These are phyloP conservation scores for Coemansia sp. DNA, from an alignment of 192 early-diverging fungal species.

Conservation along the genomic window DNA sequence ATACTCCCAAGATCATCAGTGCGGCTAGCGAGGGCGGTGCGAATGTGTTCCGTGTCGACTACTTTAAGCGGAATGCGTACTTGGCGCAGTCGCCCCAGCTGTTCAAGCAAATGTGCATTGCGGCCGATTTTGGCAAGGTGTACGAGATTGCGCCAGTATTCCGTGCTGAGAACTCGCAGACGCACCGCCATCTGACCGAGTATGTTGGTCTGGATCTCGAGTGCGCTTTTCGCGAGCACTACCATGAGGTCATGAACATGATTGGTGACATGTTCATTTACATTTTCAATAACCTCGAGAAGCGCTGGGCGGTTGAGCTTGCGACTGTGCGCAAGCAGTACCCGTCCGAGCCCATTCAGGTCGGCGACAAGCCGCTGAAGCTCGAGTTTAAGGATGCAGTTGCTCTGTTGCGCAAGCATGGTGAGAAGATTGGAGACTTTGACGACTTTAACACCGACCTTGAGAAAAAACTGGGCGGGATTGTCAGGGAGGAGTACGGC, in stretches of 20 bases:
- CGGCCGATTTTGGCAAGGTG: constrained; percentile 96
- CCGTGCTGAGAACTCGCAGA: constrained; percentile 97
- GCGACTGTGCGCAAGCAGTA: constrained; percentile 86
- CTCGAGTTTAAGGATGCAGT: constrained; percentile 91
- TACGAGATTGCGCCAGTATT: constrained; percentile 98
- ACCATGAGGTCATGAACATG: constrained; percentile 96
- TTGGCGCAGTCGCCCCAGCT: constrained; percentile 98
- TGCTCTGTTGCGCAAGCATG: constrained; percentile 81
- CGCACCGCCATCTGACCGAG: constrained; percentile 99
- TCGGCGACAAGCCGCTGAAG: constrained; percentile 77
- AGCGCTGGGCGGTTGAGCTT: constrained; percentile 79
- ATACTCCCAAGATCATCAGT: constrained; percentile 95
- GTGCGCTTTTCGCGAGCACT: constrained; percentile 99
- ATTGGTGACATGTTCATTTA: constrained; percentile 90
- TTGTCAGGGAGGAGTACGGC: constrained; percentile 91
- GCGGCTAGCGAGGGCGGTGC: constrained; percentile 96
- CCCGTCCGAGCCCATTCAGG: constrained; percentile 90
- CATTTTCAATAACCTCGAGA: constrained; percentile 89
- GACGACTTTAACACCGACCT: constrained; percentile 90
- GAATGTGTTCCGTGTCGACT: constrained; percentile 96
- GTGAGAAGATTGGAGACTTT: constrained; percentile 87
- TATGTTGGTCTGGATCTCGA: constrained; percentile 98
- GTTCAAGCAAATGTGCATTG: constrained; percentile 99
- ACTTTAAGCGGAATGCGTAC: constrained; percentile 94
- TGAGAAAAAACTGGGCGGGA: constrained; percentile 81